A percentile compares a stretch with the other conserved stretches of the same genome.
Conservation (phyloP, 176 grass and related monocot genomes). For the Avena eriantha region DNA sequence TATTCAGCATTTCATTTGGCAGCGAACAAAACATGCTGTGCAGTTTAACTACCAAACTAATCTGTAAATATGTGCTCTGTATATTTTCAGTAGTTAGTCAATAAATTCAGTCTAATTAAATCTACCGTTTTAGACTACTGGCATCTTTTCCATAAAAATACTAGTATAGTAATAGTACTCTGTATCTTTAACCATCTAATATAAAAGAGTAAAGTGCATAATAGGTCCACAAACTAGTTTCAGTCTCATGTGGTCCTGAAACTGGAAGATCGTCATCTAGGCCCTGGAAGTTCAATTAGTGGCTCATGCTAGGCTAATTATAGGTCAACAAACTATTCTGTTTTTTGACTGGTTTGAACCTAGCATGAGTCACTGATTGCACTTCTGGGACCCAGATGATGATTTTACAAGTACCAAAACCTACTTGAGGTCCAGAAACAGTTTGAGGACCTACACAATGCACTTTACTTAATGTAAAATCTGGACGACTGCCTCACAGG, state of each 20-base stretch:
- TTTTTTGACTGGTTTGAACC: background rate
- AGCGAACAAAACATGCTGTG: background rate
- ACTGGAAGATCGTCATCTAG: no score
- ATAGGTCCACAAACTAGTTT: conserved; percentile 17
- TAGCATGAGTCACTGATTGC: conserved; percentile 6
- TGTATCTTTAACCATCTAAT: conserved; percentile 21
- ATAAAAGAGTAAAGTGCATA: conserved; percentile 8
- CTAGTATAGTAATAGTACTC: conserved; percentile 9
- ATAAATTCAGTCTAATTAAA: background rate
- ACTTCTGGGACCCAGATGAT: background rate
- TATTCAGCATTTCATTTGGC: conserved; percentile 8
- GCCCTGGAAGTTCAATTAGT: background rate
- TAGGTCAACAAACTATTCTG: background rate
- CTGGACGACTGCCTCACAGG: conserved; percentile 16
- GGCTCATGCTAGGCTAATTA: background rate
- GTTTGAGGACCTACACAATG: background rate
- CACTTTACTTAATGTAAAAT: conserved; percentile 27
- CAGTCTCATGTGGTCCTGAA: conserved; percentile 5
- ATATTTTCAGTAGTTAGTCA: background rate
- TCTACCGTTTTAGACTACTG: background rate
- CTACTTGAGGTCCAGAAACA: conserved; percentile 6
- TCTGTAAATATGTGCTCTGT: background rate
- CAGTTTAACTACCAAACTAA: conserved; percentile 22
- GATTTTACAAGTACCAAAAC: background rate
- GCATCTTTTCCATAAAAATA: background rate